These are phyloP conservation scores for Diutina neorugosa DNA, from an alignment of 1,139 yeast species.

Conservation along the genomic window DNA sequence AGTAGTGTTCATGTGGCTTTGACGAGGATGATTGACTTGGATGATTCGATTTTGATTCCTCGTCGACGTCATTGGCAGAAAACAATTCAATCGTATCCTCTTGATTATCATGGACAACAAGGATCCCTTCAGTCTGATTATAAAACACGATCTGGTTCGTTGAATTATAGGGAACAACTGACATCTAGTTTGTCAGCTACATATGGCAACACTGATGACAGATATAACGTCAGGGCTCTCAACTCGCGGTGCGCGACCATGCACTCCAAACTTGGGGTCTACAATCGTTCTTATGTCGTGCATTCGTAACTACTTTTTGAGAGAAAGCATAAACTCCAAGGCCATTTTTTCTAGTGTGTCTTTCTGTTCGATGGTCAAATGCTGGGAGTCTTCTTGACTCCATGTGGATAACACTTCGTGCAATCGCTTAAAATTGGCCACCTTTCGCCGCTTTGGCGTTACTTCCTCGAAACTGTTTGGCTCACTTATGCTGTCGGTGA, in stretches of 20 bases:
- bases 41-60: constrained; percentile 6
- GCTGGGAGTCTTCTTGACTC: not conserved
- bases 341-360: not conserved
- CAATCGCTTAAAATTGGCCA: not conserved
- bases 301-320: not conserved
- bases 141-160: constrained; percentile 24
- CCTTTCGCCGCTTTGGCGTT: not conserved
- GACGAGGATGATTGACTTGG: not conserved
- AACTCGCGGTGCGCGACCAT: not conserved
- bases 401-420: not conserved
- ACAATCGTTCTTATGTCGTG: not conserved
- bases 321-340: constrained; percentile 1
- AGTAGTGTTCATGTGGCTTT: not conserved
- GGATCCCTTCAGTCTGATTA: constrained; percentile 27
- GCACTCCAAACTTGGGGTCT: too few species aligned
- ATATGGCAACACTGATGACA: not conserved
- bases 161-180: constrained; percentile 27
- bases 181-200: constrained; percentile 14
- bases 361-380: not conserved
- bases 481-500: not conserved
- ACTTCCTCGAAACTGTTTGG: not conserved
- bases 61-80: constrained; percentile 6
- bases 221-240: not conserved
- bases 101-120: constrained; percentile 32
- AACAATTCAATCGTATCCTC: constrained; percentile 28